These are phyloP conservation scores for Pythium aristosporum DNA, from an alignment of 352 stramenopile genomes.

Conservation along the genomic window DNA sequence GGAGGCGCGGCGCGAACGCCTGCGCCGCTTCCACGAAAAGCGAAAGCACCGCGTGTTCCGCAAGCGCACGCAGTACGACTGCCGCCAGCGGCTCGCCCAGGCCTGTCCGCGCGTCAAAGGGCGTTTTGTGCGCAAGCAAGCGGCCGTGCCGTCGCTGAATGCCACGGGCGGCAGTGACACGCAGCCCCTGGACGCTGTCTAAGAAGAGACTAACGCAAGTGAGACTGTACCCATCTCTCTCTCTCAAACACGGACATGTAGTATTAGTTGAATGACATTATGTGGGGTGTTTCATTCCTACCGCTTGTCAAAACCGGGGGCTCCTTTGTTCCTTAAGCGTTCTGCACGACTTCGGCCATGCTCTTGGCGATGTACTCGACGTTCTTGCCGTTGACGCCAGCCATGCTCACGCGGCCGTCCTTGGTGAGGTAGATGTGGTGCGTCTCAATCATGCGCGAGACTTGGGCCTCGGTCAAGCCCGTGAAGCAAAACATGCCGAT, in stretches of 20 bases:
- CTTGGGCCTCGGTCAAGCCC: slow-evolving; percentile 94
- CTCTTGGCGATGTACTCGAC: slow-evolving; percentile 95
- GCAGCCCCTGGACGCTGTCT: not conserved
- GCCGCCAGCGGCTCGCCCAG: slow-evolving; percentile 66
- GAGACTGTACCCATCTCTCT: not conserved
- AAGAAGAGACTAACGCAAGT: not conserved
- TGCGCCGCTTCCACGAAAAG: slow-evolving; percentile 73
- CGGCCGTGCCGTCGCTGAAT: too few species aligned
- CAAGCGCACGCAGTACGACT: slow-evolving; percentile 76
- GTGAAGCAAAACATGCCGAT: slow-evolving; percentile 99
- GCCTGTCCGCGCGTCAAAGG: slow-evolving; percentile 67
- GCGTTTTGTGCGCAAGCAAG: slow-evolving; percentile 53
- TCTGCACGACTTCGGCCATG: slow-evolving; percentile 93
- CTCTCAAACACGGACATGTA: too few species aligned
- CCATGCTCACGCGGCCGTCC: slow-evolving; percentile 98
- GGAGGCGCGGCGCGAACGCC: slow-evolving; percentile 44
- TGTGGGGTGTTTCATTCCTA: too few species aligned
- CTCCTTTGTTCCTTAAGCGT: slow-evolving; percentile 41
- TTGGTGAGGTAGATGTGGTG: slow-evolving; percentile 99
- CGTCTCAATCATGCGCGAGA: slow-evolving; percentile 92
- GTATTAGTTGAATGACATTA: too few species aligned
- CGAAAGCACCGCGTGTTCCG: slow-evolving; percentile 67
- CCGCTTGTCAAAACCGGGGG: too few species aligned
- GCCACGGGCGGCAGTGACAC: not conserved
- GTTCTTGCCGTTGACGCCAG: slow-evolving; percentile 96